Evolutionary conservation across 1,139 yeast genomes (phyloP).

Genomic region (Taphrina betulina): DNA sequence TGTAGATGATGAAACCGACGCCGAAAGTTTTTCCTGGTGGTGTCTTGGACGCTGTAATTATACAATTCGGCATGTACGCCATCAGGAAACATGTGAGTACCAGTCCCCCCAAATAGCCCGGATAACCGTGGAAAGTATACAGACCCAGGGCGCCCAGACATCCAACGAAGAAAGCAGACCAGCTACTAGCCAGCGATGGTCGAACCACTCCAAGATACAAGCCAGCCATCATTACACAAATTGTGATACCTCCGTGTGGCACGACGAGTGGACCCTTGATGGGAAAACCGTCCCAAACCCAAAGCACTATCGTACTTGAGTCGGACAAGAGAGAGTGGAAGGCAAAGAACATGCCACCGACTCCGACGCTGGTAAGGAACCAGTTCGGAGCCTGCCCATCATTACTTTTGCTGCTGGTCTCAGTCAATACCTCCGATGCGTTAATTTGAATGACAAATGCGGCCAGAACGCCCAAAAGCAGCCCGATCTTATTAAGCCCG

Average conservation of each 20-base stretch:
- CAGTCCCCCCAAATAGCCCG: conserved; percentile 78
- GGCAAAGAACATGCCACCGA: conserved; percentile 74
- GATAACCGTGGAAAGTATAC: conserved; percentile 65
- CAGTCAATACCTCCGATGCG: not conserved
- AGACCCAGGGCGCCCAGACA: conserved; percentile 54
- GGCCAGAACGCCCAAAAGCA: conserved; percentile 62
- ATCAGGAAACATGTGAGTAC: conserved; percentile 60
- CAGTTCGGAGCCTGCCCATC: conserved; percentile 3
- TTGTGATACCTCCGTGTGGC: conserved; percentile 72
- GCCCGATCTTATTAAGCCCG: conserved; percentile 75
- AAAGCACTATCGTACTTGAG: conserved; percentile 75
- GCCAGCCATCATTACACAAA: conserved; percentile 63
- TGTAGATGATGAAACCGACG: conserved; percentile 54
- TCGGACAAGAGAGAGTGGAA: conserved; percentile 76
- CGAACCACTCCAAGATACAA: conserved; percentile 49
- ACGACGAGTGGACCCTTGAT: conserved; percentile 82
- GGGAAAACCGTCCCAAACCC: conserved; percentile 97
- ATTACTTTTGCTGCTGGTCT: not conserved
- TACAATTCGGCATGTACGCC: conserved; percentile 36
- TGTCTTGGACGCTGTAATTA: conserved; percentile 46
- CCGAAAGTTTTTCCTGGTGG: conserved; percentile 61
- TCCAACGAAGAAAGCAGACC: conserved; percentile 46
- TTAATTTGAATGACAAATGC: conserved; percentile 53
- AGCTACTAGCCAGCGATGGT: conserved; percentile 38
- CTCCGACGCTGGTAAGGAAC: conserved; percentile 59